Base-by-base conservation (phyloP, 768 basidiomycete genomes). In the Hemileccinum rubropunctum region DNA sequence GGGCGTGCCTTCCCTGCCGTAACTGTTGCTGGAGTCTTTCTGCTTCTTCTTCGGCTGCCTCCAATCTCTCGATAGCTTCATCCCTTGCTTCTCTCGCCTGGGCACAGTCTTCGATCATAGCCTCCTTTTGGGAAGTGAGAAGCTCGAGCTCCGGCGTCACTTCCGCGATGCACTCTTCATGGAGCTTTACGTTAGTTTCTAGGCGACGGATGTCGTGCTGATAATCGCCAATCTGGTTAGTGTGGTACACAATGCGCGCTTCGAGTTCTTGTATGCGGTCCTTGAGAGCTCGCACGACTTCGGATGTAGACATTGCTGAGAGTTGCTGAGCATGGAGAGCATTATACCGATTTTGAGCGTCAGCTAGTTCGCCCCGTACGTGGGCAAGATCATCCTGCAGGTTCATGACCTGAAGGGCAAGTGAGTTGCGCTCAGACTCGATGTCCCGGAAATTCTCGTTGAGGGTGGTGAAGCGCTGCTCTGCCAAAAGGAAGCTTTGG, bases 61-160 rank as follows among this genome's bases (percentile, higher is more conserved):
- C 90, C 23, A 78, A 64, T 51, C 70, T 72, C 47, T 62, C 59
- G 37, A 83, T 62, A 5, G 88, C 85, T 21, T 76, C 75, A 63
- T 92, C 85, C 32, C 90, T 75, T 18, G 84, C 79, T 47, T 84
- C 84, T 46, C 90, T 74, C 2, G 87, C 88, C 47, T 84, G 82
- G 4, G 84, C 83, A 58, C 90, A 91, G 61, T 92, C 90, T 54
- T 91, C 88, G 0, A 91, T 80, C 86, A 92, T 88, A 2, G 86
- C 83, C 48, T 81, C 81, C 64, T 85, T 88, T 71, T 90, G 79
- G 5, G 80, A 76, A 18, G 70, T 73, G 50, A 83, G 71, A 52
- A 78, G 77, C 59, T 88, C 88, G 50, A 89, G 64, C 58, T 92
- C 90, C 15, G 62, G 65, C 3, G 77, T 83, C 79, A 88, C 78